phyloP scores from a whole-genome alignment of 2,329 filamentous ascomycete species.

The Coleophoma cylindrospora region DNA sequence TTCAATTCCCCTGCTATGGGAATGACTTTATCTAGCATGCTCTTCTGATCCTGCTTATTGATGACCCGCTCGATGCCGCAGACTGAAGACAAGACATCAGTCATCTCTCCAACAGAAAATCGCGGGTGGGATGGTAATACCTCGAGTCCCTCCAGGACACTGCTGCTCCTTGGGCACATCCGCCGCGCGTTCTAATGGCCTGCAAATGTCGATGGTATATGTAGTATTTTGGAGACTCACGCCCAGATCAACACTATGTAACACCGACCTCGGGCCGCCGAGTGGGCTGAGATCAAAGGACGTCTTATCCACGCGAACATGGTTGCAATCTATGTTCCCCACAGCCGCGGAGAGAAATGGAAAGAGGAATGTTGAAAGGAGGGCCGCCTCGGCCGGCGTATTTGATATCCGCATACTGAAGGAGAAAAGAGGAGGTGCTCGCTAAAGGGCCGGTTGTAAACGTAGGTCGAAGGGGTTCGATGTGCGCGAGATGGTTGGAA shows the following conservation, averaged over 20 bases:
- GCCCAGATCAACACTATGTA: slow-evolving; percentile 43
- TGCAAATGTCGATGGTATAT: slow-evolving; percentile 77
- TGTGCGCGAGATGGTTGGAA: too few relatives aligned
- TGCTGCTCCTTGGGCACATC: slow-evolving; percentile 49
- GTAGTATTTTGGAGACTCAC: slow-evolving; percentile 65
- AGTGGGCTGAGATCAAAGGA: slow-evolving; percentile 62
- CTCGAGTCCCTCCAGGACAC: slow-evolving; percentile 66
- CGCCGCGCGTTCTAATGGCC: slow-evolving; percentile 56
- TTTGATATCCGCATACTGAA: slow-evolving; percentile 19
- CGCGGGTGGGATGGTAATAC: slow-evolving; percentile 34
- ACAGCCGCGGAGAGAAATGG: slow-evolving; percentile 18
- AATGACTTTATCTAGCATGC: slow-evolving; percentile 51
- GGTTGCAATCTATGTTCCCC: slow-evolving; percentile 56
- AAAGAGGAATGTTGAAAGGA: slow-evolving; percentile 22
- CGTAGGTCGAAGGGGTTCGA: too few relatives aligned
- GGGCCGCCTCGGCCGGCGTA: slow-evolving; percentile 14
- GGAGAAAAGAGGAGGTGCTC: too few relatives aligned
- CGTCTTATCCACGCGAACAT: slow-evolving; percentile 52
- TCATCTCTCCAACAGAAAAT: neutral
- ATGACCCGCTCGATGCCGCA: slow-evolving; percentile 67
- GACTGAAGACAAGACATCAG: slow-evolving; percentile 40
- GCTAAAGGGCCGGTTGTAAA: too few relatives aligned
- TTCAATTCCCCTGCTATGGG: slow-evolving; percentile 71
- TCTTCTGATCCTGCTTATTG: slow-evolving; percentile 39
- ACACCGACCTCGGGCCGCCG: slow-evolving; percentile 63